A percentile compares a stretch with the other conserved stretches of the same genome.
These are phyloP conservation scores for Xylariaceae sp. DNA, from an alignment of 2,329 filamentous ascomycete species.

Conservation along the genomic window DNA sequence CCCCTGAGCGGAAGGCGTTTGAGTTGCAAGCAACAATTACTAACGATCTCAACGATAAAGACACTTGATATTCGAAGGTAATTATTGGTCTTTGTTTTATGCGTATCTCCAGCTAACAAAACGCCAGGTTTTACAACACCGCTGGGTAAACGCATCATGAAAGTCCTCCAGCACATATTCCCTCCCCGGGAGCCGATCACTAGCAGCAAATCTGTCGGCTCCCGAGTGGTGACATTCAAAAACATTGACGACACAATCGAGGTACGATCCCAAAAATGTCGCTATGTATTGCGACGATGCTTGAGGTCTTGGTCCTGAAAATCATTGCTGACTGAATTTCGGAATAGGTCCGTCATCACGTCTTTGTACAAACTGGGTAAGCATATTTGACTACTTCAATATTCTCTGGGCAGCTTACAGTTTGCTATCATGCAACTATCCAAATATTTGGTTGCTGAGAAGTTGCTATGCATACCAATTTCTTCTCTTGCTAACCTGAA, in stretches of 20 bases:
- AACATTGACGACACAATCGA: constrained; percentile 93
- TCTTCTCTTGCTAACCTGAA: constrained; percentile 36
- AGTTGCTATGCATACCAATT: neutral
- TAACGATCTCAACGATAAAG: constrained; percentile 40
- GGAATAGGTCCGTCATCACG: constrained; percentile 67
- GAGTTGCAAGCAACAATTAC: neutral
- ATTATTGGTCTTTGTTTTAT: neutral
- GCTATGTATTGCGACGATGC: neutral
- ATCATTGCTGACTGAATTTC: constrained; percentile 4
- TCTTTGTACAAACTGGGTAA: constrained; percentile 75
- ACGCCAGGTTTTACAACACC: constrained; percentile 63
- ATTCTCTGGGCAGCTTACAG: neutral
- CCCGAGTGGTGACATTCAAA: constrained; percentile 85
- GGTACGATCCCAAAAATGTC: constrained; percentile 13
- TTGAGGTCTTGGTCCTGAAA: neutral
- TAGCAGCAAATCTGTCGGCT: constrained; percentile 63
- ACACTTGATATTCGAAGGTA: constrained; percentile 84
- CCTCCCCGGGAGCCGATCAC: constrained; percentile 77
- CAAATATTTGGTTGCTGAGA: neutral
- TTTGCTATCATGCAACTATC: neutral
- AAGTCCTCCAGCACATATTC: constrained; percentile 90
- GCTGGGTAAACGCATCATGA: constrained; percentile 75
- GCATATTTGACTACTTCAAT: neutral
- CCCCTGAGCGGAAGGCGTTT: no score
- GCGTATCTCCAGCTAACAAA: neutral